Evolutionary conservation across 169 alveolate genomes (phyloP).

Genomic region (Eimeria acervulina): DNA sequence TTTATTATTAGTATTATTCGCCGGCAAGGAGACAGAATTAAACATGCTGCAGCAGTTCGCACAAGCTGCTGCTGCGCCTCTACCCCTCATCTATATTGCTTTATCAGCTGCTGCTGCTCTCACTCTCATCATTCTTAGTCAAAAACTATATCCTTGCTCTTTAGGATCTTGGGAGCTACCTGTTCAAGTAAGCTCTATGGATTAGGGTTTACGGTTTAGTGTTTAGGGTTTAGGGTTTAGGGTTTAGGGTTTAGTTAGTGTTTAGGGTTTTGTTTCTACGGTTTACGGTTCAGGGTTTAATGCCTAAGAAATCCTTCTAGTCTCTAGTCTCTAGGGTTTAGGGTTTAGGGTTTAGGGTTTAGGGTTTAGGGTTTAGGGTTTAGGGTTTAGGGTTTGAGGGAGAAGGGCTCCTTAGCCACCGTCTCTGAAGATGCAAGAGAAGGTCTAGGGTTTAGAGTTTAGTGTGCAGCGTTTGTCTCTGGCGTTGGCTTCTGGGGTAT

Average conservation of each 20-base stretch:
- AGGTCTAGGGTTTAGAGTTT: not conserved
- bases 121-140: conserved; percentile 1
- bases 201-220: conserved; percentile 19
- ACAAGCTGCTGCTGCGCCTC: too few relatives aligned
- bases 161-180: conserved; percentile 43
- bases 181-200: conserved; percentile 20
- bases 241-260: not conserved
- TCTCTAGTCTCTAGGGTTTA: not conserved
- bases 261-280: too few relatives aligned
- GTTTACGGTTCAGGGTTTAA: too few relatives aligned
- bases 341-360: conserved; percentile 43
- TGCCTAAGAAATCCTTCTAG: too few relatives aligned
- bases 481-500: conserved; percentile 81
- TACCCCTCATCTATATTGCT: conserved; percentile 40
- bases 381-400: not conserved
- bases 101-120: not conserved
- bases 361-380: conserved; percentile 46
- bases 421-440: too few relatives aligned
- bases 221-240: conserved; percentile 41
- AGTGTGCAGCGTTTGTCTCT: conserved; percentile 70
- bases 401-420: too few relatives aligned
- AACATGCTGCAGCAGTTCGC: conserved; percentile 14
- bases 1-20: conserved; percentile 48
- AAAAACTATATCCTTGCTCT: conserved; percentile 25
- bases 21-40: conserved; percentile 44